Base-by-base conservation (phyloP, 192 early-diverging fungal species). In the Fimicolochytrium jonesii region DNA sequence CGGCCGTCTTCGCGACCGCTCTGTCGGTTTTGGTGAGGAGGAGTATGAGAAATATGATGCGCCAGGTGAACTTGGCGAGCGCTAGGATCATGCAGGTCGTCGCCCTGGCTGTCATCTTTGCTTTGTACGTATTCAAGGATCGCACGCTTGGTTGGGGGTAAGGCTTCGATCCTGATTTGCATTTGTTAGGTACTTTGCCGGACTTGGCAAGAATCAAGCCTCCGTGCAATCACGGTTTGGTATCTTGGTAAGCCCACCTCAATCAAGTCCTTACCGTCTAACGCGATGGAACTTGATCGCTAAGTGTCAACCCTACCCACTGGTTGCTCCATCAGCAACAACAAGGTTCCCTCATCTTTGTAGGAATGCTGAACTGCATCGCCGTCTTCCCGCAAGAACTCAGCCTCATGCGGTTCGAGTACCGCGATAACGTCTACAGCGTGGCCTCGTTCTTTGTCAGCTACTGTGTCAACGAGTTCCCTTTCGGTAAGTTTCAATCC, bases 361-460 rank as follows among this genome's bases (percentile, higher is more conserved):
- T 78, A 9, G 77, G 73, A 18, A 70, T 78, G 73, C 42, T 75
- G 11, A 75, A 70, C 47, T 75, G 70, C 53, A 60, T 78, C 5
- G 62, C 73, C 23, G 62, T 68, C 13, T 75, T 73, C 57, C 70
- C 72, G 23, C 60, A 58, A 34, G 73, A 78, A 42, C 49, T 69
- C 26, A 61, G 49, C 20, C 45, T 69, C 20, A 67, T 74, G 42
- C 46, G 59, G 15, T 64, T 69, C 44, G 76, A 78, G 26, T 68
- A 62, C 55, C 49, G 55, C 13, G 77, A 78, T 44, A 64, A 62
- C 41, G 71, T 69, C 17, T 73, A 75, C 39, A 32, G 60, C 18
- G 71, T 78, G 3, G 62, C 50, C 42, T 18, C 66, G 1, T 78
- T 78, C 61, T 70, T 78, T 33, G 22, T 75, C n/a, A 67, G 65